Percentiles rank a stretch among this genome's conserved stretches.
These are phyloP conservation scores for Mycena rebaudengoi DNA, from an alignment of 768 basidiomycete species.

Conservation along the genomic window DNA sequence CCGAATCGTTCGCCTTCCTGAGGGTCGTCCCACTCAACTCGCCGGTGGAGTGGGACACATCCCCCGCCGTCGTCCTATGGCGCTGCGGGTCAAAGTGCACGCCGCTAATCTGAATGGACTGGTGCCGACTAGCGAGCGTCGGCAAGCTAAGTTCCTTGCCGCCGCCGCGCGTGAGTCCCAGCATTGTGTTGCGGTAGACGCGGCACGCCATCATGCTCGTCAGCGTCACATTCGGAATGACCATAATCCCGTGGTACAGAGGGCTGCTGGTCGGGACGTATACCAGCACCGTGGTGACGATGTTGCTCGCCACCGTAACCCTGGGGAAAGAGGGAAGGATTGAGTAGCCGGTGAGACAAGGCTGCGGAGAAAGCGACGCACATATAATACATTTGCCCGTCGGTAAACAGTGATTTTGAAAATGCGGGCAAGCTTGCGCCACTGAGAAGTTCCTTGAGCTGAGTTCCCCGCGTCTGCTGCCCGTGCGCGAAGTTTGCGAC, in stretches of 20 bases:
- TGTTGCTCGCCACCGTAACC: slow-evolving; percentile 20
- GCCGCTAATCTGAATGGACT: neutral
- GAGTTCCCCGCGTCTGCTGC: neutral
- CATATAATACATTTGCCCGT: slow-evolving; percentile 44
- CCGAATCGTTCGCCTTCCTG: neutral
- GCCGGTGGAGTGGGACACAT: neutral
- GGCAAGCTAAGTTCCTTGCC: neutral
- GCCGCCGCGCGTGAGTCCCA: neutral
- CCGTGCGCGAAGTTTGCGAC: slow-evolving; percentile 17
- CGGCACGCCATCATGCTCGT: slow-evolving; percentile 21
- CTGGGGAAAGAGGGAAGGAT: neutral
- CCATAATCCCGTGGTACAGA: neutral
- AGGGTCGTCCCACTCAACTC: neutral
- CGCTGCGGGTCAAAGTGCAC: neutral
- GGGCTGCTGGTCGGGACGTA: neutral
- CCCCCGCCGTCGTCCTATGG: neutral
- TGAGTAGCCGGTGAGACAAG: neutral
- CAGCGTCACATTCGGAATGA: slow-evolving; percentile 3
- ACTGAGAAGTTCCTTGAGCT: slow-evolving; percentile 15
- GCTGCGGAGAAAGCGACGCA: slow-evolving; percentile 24
- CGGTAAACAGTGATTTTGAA: slow-evolving; percentile 34
- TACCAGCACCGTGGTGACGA: neutral
- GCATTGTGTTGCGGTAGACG: slow-evolving; percentile 14
- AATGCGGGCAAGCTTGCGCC: slow-evolving; percentile 38
- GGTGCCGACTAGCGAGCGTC: neutral